A percentile compares a stretch with the other conserved stretches of the same genome.
Conservation (phyloP, 2,329 filamentous ascomycete genomes). For the Sclerotinia trifoliorum region DNA sequence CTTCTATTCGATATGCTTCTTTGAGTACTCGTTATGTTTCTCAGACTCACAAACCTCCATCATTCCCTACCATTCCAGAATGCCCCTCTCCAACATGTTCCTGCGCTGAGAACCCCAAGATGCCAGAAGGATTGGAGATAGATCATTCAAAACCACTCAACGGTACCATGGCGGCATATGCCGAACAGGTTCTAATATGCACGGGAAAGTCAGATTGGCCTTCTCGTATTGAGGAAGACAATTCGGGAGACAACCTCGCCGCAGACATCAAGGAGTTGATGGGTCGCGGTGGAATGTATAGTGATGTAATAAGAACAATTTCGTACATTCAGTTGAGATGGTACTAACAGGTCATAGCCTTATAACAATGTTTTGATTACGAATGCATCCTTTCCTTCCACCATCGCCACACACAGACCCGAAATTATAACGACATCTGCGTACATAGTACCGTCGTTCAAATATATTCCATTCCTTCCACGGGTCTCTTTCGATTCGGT, state of each 20-base stretch:
- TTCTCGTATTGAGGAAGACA: constrained; percentile 81
- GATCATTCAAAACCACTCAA: constrained; percentile 69
- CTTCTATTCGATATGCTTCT: neutral
- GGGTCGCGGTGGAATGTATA: constrained; percentile 63
- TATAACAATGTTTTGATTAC: constrained; percentile 78
- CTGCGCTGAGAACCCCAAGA: constrained; percentile 64
- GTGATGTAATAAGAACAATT: constrained; percentile 52
- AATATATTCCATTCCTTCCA: constrained; percentile 71
- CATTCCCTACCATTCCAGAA: constrained; percentile 35
- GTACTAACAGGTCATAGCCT: constrained; percentile 54
- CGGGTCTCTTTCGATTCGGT: constrained; percentile 57
- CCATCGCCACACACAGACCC: constrained; percentile 36
- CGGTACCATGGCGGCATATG: constrained; percentile 74
- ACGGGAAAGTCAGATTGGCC: constrained; percentile 80
- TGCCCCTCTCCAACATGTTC: constrained; percentile 77
- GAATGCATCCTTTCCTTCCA: constrained; percentile 70
- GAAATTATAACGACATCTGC: constrained; percentile 59
- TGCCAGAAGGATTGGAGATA: constrained; percentile 69
- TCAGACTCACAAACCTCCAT: constrained; percentile 1
- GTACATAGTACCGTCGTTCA: constrained; percentile 80
- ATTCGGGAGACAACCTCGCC: constrained; percentile 62
- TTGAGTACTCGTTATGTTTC: constrained; percentile 3
- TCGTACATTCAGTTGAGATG: constrained; percentile 20
- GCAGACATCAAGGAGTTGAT: constrained; percentile 70
- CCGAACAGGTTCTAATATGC: constrained; percentile 79